Percentiles rank a stretch among this genome's conserved stretches.
Conservation (phyloP, 768 basidiomycete genomes). For the Crepidotus variabilis region DNA sequence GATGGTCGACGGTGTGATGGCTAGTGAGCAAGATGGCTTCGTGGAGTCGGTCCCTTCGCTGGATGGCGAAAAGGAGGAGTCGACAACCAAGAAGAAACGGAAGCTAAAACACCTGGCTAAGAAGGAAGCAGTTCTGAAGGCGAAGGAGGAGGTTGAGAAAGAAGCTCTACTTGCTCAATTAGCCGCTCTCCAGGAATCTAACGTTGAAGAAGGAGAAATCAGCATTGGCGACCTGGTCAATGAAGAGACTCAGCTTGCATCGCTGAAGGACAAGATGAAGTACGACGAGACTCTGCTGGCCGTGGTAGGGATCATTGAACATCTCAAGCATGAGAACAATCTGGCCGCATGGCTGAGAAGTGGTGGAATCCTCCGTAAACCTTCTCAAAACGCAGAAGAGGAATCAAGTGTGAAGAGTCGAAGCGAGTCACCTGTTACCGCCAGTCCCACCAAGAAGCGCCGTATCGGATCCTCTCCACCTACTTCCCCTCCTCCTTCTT, state of each 20-base stretch:
- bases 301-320: constrained; percentile 63
- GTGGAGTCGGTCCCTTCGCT: not conserved
- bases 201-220: constrained; percentile 6
- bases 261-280: constrained; percentile 3
- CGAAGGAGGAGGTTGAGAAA: constrained; percentile 10
- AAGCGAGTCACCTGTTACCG: not conserved
- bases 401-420: not conserved
- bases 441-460: constrained; percentile 4
- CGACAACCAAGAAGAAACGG: constrained; percentile 4
- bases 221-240: not conserved
- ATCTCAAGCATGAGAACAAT: constrained; percentile 53
- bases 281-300: constrained; percentile 61
- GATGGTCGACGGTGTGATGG: constrained; percentile 3
- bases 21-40: not conserved
- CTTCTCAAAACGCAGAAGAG: not conserved
- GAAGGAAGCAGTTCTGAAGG: constrained; percentile 5
- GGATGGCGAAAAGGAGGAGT: not conserved
- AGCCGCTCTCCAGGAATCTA: not conserved
- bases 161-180: constrained; percentile 4
- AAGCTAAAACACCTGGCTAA: constrained; percentile 11
- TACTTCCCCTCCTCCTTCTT: not conserved
- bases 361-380: constrained; percentile 40
- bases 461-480: not conserved
- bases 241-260: constrained; percentile 1
- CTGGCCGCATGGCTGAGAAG: constrained; percentile 64